Evolutionary conservation across 345 rosid genomes (phyloP).

Genomic region (Camelina neglecta): DNA sequence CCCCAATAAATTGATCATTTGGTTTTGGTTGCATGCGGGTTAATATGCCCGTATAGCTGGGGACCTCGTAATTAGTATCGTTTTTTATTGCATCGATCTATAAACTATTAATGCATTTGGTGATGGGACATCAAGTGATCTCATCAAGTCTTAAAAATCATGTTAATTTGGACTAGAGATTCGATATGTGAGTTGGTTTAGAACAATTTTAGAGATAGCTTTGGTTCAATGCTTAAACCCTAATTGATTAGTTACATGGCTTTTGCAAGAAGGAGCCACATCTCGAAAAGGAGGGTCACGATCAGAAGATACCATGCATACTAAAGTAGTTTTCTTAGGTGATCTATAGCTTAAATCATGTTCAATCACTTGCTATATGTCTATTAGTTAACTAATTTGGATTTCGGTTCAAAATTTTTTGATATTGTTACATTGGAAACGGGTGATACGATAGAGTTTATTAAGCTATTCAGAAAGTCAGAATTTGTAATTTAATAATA

Average conservation of each 20-base stretch:
- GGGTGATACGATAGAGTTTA: background rate
- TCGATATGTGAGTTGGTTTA: background rate
- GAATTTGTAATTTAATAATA: background rate
- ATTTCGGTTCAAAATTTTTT: background rate
- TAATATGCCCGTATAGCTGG: conserved; percentile 32
- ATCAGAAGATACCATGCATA: too few species aligned
- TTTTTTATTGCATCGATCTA: too few species aligned
- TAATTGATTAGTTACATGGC: too few species aligned
- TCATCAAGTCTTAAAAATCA: background rate
- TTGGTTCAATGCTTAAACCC: background rate
- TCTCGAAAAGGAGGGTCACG: too few species aligned
- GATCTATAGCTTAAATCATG: too few species aligned
- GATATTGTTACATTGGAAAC: background rate
- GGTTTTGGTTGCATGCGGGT: conserved; percentile 40
- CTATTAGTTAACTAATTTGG: too few species aligned
- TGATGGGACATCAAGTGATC: background rate
- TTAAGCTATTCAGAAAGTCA: background rate
- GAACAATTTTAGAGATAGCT: too few species aligned
- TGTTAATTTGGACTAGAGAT: background rate
- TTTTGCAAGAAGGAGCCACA: too few species aligned
- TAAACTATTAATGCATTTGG: background rate
- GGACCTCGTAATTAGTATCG: conserved; percentile 32
- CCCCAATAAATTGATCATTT: conserved; percentile 33
- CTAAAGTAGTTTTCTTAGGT: too few species aligned
- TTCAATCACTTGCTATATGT: too few species aligned